Conservation (phyloP, 257 asterid genomes). For the Nyctanthes arbortristis region DNA sequence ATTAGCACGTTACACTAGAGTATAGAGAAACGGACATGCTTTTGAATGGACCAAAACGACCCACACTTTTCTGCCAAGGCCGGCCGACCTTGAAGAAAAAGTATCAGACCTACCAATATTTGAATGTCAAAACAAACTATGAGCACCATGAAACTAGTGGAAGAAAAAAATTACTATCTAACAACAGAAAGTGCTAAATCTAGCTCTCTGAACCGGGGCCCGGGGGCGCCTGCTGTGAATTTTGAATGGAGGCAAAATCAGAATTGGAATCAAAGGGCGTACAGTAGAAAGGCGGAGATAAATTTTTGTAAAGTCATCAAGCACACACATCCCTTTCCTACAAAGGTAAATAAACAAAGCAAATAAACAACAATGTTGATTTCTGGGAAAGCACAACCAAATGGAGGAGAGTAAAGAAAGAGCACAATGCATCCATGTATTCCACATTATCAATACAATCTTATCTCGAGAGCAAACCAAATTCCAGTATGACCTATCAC, state of each 20-base stretch:
- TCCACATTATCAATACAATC: constrained; percentile 6
- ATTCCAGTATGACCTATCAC: constrained; percentile 36
- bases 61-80: not conserved
- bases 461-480: constrained; percentile 12
- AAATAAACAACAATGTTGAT: not conserved
- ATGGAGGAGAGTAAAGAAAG: constrained; percentile 11
- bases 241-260: not conserved
- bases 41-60: not conserved
- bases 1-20: too few relatives aligned
- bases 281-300: not conserved
- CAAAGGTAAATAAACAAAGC: not conserved
- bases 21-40: not conserved
- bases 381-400: constrained; percentile 4
- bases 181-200: too few relatives aligned
- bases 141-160: too few relatives aligned
- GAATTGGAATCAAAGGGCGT: not conserved
- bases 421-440: constrained; percentile 1
- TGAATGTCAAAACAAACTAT: too few relatives aligned
- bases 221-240: too few relatives aligned
- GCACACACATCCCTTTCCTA: not conserved
- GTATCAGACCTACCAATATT: too few relatives aligned
- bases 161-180: too few relatives aligned
- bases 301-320: not conserved
- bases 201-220: too few relatives aligned
- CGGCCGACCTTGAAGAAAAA: too few relatives aligned